These are phyloP conservation scores for Ascochyta lentis DNA, from an alignment of 2,329 filamentous ascomycete species.

Conservation along the genomic window DNA sequence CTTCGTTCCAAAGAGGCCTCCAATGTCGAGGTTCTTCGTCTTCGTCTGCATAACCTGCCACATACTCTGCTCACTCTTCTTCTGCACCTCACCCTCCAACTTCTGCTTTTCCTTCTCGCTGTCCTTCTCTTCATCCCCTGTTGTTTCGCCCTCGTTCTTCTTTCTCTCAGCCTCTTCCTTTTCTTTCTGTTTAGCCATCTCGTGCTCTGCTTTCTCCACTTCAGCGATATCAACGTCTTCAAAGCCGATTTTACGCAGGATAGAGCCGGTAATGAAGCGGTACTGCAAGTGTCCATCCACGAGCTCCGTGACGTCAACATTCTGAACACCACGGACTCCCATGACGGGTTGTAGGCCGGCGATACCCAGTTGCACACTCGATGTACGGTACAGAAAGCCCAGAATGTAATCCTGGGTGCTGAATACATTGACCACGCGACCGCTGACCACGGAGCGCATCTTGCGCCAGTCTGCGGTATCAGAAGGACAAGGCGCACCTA, in stretches of 20 bases:
- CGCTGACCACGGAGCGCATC: slow-evolving; percentile 78
- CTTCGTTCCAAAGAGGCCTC: slow-evolving; percentile 16
- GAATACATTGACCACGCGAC: slow-evolving; percentile 85
- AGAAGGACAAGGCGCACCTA: slow-evolving; percentile 80
- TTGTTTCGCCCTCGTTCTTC: slow-evolving; percentile 37
- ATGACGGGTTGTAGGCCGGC: slow-evolving; percentile 80
- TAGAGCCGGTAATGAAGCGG: slow-evolving; percentile 57
- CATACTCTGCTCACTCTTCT: slow-evolving; percentile 54
- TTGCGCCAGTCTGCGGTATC: slow-evolving; percentile 75
- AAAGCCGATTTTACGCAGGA: slow-evolving; percentile 61
- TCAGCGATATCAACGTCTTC: slow-evolving; percentile 58
- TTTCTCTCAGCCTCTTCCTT: slow-evolving; percentile 48
- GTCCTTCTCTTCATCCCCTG: slow-evolving; percentile 29
- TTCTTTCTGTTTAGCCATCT: slow-evolving; percentile 54
- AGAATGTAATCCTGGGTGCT: slow-evolving; percentile 88
- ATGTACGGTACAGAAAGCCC: slow-evolving; percentile 84
- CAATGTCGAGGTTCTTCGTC: slow-evolving; percentile 40
- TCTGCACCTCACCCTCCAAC: slow-evolving; percentile 52
- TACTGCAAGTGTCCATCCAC: slow-evolving; percentile 61
- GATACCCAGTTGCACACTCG: slow-evolving; percentile 80
- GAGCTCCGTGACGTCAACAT: slow-evolving; percentile 60
- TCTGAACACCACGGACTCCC: slow-evolving; percentile 69
- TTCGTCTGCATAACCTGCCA: slow-evolving; percentile 53
- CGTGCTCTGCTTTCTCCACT: slow-evolving; percentile 56
- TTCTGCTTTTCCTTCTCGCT: slow-evolving; percentile 44